Base-by-base conservation (phyloP, 495 filamentous ascomycete species). In the Talaromyces adpressus region DNA sequence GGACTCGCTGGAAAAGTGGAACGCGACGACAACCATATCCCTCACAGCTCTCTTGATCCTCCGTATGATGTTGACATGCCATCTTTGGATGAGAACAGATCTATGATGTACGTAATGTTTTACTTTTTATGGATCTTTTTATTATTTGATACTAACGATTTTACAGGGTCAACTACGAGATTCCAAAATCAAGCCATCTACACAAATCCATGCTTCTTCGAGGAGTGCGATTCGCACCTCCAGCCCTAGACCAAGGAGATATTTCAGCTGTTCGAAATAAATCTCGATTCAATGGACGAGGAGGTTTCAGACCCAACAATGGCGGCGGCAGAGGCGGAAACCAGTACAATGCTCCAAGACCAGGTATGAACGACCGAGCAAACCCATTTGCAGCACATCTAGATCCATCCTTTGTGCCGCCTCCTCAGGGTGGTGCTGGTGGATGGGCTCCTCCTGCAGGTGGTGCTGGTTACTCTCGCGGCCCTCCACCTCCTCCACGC, bases 141-240 rank as follows among this genome's bases (percentile, higher is more conserved):
- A 34, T 32, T 61, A 41, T 1, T 14, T 4, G 22, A 53, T 25
- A 66, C 69, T 61, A 70, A 64, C 61, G 60, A 36, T 59, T 36
- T 16, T 2, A 23, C 62, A 96, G 90, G 67, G 90, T 97, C 53
- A 74, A 88, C 64, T 99, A 96, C 71, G 84, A 89, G 30, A 89
- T 97, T 73, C 93, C 93, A 0, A 76, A 82, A 47, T 84, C 83
- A 12, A 75, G 76, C 16, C 81, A 89, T 67, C 75, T 85, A 20
- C 94, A 99, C 76, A 97, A 97, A 68, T 97, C 93, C 7, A 94
- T 95, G 90, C 82, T 99, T 25, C 82, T 99, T 59, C 87, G 90
- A 3, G 95, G 94, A 7, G 86, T 93, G 51, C 85, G 88, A 66
- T 82, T 92, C 58, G 77, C 85, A 0, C 75, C 80, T 1, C 86